phyloP scores from a whole-genome alignment of 2,329 filamentous ascomycete genomes.

The Leptographium wingfieldii region DNA sequence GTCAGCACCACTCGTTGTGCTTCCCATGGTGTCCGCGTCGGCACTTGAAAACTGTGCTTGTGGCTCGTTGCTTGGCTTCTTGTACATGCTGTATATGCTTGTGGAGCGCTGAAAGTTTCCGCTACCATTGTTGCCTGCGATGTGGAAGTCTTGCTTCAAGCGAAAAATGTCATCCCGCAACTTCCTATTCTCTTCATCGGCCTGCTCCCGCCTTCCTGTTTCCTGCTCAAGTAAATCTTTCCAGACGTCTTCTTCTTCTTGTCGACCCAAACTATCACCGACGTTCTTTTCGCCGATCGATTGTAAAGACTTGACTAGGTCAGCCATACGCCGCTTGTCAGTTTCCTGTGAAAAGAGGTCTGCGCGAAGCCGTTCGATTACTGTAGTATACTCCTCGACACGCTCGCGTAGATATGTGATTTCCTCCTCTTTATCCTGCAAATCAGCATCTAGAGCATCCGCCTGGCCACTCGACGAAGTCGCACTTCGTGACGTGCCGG shows the following conservation, averaged over 20 bases:
- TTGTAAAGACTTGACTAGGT: conserved; percentile 55
- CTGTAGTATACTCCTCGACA: conserved; percentile 69
- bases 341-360: conserved; percentile 69
- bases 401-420: conserved; percentile 73
- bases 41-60: conserved; percentile 6
- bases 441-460: conserved; percentile 43
- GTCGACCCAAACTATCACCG: conserved; percentile 31
- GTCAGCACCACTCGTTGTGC: conserved; percentile 41
- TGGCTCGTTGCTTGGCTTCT: conserved; percentile 36
- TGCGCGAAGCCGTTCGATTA: conserved; percentile 69
- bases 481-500: conserved; percentile 44
- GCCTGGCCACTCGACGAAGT: conserved; percentile 46
- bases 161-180: conserved; percentile 76
- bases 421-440: conserved; percentile 69
- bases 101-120: conserved; percentile 42
- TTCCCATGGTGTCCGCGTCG: conserved; percentile 34
- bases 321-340: conserved; percentile 76
- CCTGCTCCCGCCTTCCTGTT: conserved; percentile 74
- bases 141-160: conserved; percentile 46
- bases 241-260: conserved; percentile 72
- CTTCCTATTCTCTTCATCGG: conserved; percentile 75
- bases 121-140: conserved; percentile 11
- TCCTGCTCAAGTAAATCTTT: conserved; percentile 91
- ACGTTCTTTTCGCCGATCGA: conserved; percentile 40
- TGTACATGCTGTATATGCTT: conserved; percentile 54